Percentiles rank a stretch among this genome's conserved stretches.
These are phyloP conservation scores for Tetracladium marchalianum DNA, from an alignment of 495 filamentous ascomycete species.

Conservation along the genomic window DNA sequence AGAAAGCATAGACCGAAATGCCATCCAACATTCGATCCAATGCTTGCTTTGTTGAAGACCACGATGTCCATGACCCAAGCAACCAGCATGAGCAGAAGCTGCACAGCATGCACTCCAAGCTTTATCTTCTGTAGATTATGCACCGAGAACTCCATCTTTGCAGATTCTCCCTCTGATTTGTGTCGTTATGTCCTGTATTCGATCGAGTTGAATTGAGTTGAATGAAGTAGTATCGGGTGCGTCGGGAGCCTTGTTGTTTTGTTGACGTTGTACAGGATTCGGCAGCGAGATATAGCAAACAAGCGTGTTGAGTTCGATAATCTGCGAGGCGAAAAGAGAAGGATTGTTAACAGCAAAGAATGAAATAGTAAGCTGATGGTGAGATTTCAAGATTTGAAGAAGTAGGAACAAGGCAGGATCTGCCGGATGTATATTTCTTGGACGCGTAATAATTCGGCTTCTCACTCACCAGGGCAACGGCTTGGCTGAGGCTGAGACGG, in stretches of 20 bases:
- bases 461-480: background rate
- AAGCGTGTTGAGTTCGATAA: too few relatives aligned
- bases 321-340: too few relatives aligned
- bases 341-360: too few relatives aligned
- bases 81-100: conserved; percentile 59
- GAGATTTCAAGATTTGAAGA: too few relatives aligned
- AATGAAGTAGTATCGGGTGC: too few relatives aligned
- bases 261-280: too few relatives aligned
- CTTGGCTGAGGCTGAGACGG: background rate
- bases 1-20: conserved; percentile 82
- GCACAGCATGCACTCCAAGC: conserved; percentile 44
- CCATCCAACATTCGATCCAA: conserved; percentile 63
- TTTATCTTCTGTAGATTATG: conserved; percentile 47
- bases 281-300: too few relatives aligned
- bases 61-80: conserved; percentile 65
- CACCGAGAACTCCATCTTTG: conserved; percentile 32
- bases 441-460: background rate
- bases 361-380: too few relatives aligned
- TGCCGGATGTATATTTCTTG: background rate
- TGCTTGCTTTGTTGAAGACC: conserved; percentile 52
- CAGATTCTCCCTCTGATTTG: background rate
- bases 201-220: too few relatives aligned
- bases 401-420: background rate
- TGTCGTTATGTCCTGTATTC: background rate
- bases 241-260: too few relatives aligned